Percentiles rank a stretch among this genome's conserved stretches.
Evolutionary conservation across 352 stramenopile species (phyloP).

Genomic region (Globisporangium orthogonon): DNA sequence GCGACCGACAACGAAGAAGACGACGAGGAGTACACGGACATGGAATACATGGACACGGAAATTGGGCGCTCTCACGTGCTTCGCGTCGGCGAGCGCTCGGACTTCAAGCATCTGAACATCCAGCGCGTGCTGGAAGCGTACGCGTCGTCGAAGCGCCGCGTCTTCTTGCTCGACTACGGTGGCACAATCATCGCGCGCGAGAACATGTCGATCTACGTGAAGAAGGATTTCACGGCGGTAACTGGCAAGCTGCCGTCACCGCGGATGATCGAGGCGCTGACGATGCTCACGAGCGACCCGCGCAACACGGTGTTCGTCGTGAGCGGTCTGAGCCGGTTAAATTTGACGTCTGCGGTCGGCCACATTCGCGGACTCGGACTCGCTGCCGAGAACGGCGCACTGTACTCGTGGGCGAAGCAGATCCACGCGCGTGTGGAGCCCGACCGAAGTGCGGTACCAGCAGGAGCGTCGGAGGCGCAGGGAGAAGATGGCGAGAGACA

Average conservation of each 20-base stretch:
- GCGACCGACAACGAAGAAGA: slow-evolving; percentile 56
- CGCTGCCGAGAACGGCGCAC: slow-evolving; percentile 92
- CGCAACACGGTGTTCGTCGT: slow-evolving; percentile 98
- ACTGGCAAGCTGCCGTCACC: slow-evolving; percentile 89
- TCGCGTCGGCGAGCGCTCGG: slow-evolving; percentile 50
- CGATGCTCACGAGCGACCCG: slow-evolving; percentile 85
- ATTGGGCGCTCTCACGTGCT: slow-evolving; percentile 71
- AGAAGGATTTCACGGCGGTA: slow-evolving; percentile 94
- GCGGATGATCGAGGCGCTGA: slow-evolving; percentile 87
- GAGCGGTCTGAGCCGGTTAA: slow-evolving; percentile 89
- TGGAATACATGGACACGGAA: slow-evolving; percentile 87
- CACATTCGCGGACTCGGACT: slow-evolving; percentile 91
- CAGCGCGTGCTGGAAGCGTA: slow-evolving; percentile 84
- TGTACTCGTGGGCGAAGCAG: slow-evolving; percentile 87
- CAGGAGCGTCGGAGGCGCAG: slow-evolving; percentile 4
- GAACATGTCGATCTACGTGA: slow-evolving; percentile 95
- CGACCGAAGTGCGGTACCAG: neutral
- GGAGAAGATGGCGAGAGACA: slow-evolving; percentile 28
- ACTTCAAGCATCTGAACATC: slow-evolving; percentile 86
- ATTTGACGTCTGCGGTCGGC: slow-evolving; percentile 89
- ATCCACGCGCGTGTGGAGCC: slow-evolving; percentile 25
- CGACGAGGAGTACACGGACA: slow-evolving; percentile 74
- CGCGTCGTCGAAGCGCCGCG: slow-evolving; percentile 70
- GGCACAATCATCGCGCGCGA: slow-evolving; percentile 92
- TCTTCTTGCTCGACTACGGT: slow-evolving; percentile 98